Base-by-base conservation (phyloP, 805 yeast species). In the Saccharomycopsis guyanensis region DNA sequence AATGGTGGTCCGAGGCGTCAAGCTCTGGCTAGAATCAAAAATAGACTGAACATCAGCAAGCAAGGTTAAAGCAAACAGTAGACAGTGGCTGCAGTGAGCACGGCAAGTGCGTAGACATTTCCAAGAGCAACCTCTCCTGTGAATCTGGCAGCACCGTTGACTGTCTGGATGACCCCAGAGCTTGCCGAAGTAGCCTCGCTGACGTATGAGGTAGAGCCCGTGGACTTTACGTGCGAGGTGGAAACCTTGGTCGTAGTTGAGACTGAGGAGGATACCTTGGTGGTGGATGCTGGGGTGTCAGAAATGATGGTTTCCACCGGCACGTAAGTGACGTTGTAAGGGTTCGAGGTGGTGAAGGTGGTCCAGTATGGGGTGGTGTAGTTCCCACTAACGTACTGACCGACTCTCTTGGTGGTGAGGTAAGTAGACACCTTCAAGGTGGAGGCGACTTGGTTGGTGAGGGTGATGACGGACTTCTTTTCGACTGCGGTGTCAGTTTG, bases 261-360 rank as follows among this genome's bases (percentile, higher is more conserved):
- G 10, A 42, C n/a, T 1, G 43, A 12, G 15, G 45, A 18, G 12
- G 24, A 32, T 19, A 12, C 16, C 13, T 23, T 40, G 18, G 15
- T 33, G 24, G 23, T 34, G 6, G 42, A 23, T 10, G n/a, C 4
- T 27, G 22, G 29, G 8, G 40, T 13, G n/a, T 42, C 43, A 22
- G 32, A 20, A 23, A 45, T 13, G 16, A 44, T 32, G 19, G 46
- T 49, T 13, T 44, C 24, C 8, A 49, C 40, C 27, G 52, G 52
- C 19, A 45, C 49, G 19, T 27, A 45, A n/a, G 44, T 46, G n/a
- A 42, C 27, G 23, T 38, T 44, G 22, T 32, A 22, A 8, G 40
- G 31, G 7, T 41, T 23, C 15, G 49, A 36, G 18, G 48, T 42
- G 27, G 38, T 43, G 35, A 35, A 24, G 23, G 49, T 47, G 25